Conservation (phyloP, 768 basidiomycete genomes). For the Sistotremastrum suecicum region DNA sequence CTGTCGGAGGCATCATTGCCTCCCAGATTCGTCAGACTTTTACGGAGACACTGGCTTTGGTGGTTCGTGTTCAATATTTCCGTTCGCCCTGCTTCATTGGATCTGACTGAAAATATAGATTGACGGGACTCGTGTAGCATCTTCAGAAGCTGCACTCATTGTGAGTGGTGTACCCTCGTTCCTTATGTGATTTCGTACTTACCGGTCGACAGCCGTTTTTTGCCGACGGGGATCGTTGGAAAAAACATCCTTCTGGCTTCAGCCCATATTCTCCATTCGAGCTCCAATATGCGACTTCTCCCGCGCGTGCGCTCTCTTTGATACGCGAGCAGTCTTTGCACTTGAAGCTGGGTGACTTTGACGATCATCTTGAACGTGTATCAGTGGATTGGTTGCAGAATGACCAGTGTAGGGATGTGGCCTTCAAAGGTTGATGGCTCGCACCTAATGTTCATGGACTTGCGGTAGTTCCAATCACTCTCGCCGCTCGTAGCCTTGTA, state of each 20-base stretch:
- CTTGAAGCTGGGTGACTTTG: constrained; percentile 60
- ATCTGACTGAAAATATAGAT: constrained; percentile 25
- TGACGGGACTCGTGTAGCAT: constrained; percentile 44
- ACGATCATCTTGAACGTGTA: constrained; percentile 70
- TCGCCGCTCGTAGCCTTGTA: no score
- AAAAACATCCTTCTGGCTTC: constrained; percentile 23
- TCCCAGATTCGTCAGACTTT: constrained; percentile 40
- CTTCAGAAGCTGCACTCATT: constrained; percentile 37
- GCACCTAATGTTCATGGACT: no score
- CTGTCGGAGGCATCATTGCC: constrained; percentile 51
- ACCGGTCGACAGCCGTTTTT: background rate
- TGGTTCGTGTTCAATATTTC: constrained; percentile 30
- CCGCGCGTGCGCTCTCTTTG: constrained; percentile 31
- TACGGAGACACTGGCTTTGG: constrained; percentile 48
- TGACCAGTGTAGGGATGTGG: constrained; percentile 8
- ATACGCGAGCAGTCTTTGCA: constrained; percentile 39
- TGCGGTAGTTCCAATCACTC: no score
- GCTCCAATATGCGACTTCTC: constrained; percentile 30
- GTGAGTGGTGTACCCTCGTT: constrained; percentile 24
- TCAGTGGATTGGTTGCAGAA: constrained; percentile 36
- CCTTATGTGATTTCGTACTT: background rate
- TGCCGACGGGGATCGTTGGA: constrained; percentile 35
- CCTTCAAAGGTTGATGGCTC: no score
- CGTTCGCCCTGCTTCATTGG: background rate
- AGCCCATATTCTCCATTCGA: constrained; percentile 30